These are phyloP conservation scores for Candida glucosophila DNA, from an alignment of 1,139 yeast genomes.

Conservation along the genomic window DNA sequence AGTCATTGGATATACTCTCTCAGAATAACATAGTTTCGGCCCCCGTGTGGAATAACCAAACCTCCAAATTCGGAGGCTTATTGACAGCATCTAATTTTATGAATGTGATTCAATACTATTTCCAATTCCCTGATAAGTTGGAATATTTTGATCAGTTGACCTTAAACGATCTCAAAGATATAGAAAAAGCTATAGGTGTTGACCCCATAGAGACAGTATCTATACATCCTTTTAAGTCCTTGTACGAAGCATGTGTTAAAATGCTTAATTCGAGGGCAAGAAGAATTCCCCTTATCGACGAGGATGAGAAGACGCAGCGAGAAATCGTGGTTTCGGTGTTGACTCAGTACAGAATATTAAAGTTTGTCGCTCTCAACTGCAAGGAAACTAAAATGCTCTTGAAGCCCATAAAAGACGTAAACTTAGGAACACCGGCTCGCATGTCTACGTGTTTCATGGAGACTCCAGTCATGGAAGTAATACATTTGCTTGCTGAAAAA, in stretches of 20 bases:
- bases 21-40: constrained; percentile 96
- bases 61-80: constrained; percentile 88
- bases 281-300: constrained; percentile 89
- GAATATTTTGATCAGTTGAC: constrained; percentile 85
- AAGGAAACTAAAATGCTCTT: constrained; percentile 83
- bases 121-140: constrained; percentile 83
- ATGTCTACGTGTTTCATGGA: constrained; percentile 79
- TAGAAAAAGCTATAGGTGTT: constrained; percentile 83
- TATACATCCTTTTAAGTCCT: constrained; percentile 83
- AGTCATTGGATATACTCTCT: constrained; percentile 78
- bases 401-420: constrained; percentile 63
- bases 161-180: constrained; percentile 74
- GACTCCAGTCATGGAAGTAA: constrained; percentile 92
- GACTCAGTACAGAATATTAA: constrained; percentile 92
- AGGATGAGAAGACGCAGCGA: constrained; percentile 85
- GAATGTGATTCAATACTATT: constrained; percentile 90
- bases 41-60: constrained; percentile 90
- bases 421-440: constrained; percentile 50
- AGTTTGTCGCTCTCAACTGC: constrained; percentile 93
- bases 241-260: constrained; percentile 89
- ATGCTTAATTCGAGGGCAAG: constrained; percentile 88
- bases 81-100: constrained; percentile 89
- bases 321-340: constrained; percentile 93
- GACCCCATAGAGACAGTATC: constrained; percentile 83
- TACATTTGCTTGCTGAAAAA: constrained; percentile 67